These are phyloP conservation scores for Suhomyces pyralidae DNA, from an alignment of 805 yeast genomes.

Conservation along the genomic window DNA sequence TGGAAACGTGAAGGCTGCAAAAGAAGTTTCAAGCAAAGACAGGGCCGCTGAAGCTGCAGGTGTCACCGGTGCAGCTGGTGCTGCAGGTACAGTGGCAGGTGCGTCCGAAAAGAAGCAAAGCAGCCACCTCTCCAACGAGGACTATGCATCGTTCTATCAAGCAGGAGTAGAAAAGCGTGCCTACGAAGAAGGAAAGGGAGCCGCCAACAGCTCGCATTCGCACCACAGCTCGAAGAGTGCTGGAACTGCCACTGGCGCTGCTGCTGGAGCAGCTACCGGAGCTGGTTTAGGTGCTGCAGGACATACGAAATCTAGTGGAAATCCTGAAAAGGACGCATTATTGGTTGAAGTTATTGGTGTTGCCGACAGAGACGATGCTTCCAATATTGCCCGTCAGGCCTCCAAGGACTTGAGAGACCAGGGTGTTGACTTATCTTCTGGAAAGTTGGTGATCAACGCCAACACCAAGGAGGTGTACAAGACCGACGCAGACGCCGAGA, in stretches of 20 bases:
- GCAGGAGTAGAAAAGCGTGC: constrained; percentile 15
- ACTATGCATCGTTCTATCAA: constrained; percentile 8
- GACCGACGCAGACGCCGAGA: constrained; percentile 8
- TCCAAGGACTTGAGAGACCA: constrained; percentile 26
- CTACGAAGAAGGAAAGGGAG: constrained; percentile 16
- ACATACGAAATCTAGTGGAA: neutral
- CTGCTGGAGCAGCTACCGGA: constrained; percentile 11
- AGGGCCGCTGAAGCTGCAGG: constrained; percentile 7
- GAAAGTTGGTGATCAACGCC: constrained; percentile 33
- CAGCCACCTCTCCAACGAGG: neutral
- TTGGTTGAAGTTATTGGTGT: constrained; percentile 37
- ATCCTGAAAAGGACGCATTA: constrained; percentile 3
- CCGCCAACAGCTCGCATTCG: constrained; percentile 1
- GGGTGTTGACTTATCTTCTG: constrained; percentile 33
- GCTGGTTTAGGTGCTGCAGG: constrained; percentile 4
- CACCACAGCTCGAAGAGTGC: neutral
- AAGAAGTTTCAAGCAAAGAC: neutral
- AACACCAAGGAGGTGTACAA: constrained; percentile 32
- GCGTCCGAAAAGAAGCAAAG: constrained; percentile 1
- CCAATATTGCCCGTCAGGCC: constrained; percentile 30
- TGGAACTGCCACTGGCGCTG: constrained; percentile 1
- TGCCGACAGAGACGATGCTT: constrained; percentile 26
- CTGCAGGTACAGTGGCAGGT: constrained; percentile 5
- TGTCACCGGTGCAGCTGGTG: constrained; percentile 5
- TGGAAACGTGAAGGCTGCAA: constrained; percentile 1